Conservation (phyloP, 2,329 filamentous ascomycete species). For the Exophiala xenobiotica region DNA sequence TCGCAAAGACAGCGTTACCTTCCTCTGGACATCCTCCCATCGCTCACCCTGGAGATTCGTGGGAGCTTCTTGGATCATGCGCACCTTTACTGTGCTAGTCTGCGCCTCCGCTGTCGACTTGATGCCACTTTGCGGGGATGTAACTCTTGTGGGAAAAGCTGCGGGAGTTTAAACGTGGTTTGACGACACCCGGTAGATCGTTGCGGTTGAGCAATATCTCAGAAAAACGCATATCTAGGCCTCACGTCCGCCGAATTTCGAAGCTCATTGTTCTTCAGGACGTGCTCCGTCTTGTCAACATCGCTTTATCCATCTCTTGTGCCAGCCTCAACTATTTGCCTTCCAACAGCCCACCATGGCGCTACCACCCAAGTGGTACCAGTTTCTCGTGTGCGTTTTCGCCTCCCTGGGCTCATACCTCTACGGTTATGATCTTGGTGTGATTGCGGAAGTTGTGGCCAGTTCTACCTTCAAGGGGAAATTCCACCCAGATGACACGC, state of each 20-base stretch:
- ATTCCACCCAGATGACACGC: conserved; percentile 31
- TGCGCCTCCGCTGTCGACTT: conserved; percentile 2
- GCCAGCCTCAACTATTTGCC: neutral
- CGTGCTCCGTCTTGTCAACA: neutral
- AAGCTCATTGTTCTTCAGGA: neutral
- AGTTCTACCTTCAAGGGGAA: conserved; percentile 37
- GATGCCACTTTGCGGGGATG: conserved; percentile 4
- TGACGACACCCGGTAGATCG: too few relatives aligned
- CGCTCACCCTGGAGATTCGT: neutral
- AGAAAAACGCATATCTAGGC: conserved; percentile 12
- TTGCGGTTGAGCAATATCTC: too few relatives aligned
- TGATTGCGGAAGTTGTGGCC: conserved; percentile 59
- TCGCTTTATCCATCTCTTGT: neutral
- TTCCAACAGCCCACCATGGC: conserved; percentile 41
- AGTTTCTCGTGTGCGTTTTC: conserved; percentile 60
- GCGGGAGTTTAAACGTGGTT: conserved; percentile 11
- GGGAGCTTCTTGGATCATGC: neutral
- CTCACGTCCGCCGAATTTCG: conserved; percentile 1
- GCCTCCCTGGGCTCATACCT: conserved; percentile 59
- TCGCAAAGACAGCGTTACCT: neutral
- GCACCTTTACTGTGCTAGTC: neutral
- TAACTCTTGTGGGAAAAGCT: conserved; percentile 19
- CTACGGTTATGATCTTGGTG: conserved; percentile 61
- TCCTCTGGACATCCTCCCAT: neutral
- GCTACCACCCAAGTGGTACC: conserved; percentile 59